A percentile compares a stretch with the other conserved stretches of the same genome.
Evolutionary conservation across 306 rosid species (phyloP).

Genomic region (Sophora flavescens): DNA sequence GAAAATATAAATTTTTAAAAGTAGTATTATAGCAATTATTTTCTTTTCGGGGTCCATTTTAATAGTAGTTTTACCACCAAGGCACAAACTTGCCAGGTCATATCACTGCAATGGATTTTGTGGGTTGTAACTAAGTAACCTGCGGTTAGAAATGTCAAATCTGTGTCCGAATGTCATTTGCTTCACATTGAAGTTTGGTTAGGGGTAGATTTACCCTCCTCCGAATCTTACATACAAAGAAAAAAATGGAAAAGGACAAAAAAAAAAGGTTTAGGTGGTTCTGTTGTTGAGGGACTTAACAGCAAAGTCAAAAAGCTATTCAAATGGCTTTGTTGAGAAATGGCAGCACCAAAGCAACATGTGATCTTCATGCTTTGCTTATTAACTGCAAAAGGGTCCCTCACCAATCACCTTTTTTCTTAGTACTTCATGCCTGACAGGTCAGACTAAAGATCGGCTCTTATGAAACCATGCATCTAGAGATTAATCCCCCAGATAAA

Average conservation of each 20-base stretch:
- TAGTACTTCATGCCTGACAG: background rate
- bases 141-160: conserved; percentile 23
- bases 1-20: no score
- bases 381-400: conserved; percentile 42
- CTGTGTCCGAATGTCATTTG: conserved; percentile 35
- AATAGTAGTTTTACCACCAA: background rate
- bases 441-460: conserved; percentile 26
- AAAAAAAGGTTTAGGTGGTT: conserved; percentile 7
- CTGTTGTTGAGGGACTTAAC: background rate
- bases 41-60: background rate
- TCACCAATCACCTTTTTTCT: background rate
- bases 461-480: background rate
- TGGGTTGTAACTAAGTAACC: background rate
- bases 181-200: conserved; percentile 35
- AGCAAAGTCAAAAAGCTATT: conserved; percentile 25
- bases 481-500: background rate
- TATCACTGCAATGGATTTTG: background rate
- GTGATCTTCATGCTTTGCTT: conserved; percentile 37
- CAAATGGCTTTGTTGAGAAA: conserved; percentile 41
- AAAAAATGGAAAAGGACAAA: background rate
- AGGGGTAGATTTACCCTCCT: background rate
- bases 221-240: background rate
- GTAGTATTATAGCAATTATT: background rate
- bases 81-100: background rate
- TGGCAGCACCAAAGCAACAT: conserved; percentile 25